Evolutionary conservation across 1,139 yeast genomes (phyloP).

Genomic region (Candida labiduridarum): DNA sequence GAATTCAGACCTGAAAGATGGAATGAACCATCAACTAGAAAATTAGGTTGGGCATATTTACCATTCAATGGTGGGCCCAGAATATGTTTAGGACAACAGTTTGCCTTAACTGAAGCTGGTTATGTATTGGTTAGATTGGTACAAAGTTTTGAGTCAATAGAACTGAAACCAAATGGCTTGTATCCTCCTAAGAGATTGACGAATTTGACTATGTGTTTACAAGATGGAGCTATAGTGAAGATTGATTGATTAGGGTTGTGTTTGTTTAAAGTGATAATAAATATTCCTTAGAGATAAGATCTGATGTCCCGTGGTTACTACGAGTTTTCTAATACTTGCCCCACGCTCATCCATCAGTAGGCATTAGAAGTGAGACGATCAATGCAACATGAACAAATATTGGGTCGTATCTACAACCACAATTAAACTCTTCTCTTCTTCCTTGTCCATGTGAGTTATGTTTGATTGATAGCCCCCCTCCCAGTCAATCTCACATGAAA

Average conservation of each 20-base stretch:
- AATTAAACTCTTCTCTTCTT: no score
- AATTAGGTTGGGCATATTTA: slow-evolving; percentile 41
- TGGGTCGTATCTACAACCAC: no score
- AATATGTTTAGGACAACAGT: slow-evolving; percentile 47
- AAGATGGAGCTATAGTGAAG: slow-evolving; percentile 25
- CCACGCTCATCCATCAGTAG: no score
- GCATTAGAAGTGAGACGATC: no score
- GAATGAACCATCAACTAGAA: slow-evolving; percentile 24
- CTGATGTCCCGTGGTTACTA: no score
- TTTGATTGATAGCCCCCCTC: no score
- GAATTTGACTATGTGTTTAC: slow-evolving; percentile 39
- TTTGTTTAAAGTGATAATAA: not conserved
- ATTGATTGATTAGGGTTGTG: not conserved
- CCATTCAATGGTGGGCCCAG: slow-evolving; percentile 49
- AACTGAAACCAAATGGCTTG: slow-evolving; percentile 4
- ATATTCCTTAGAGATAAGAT: not conserved
- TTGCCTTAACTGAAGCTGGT: slow-evolving; percentile 47
- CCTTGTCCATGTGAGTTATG: no score
- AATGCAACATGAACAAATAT: no score
- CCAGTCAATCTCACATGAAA: slow-evolving; percentile 2
- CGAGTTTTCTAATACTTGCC: no score
- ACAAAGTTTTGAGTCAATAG: slow-evolving; percentile 21
- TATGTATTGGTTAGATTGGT: slow-evolving; percentile 27
- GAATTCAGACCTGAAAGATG: slow-evolving; percentile 53
- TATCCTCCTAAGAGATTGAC: slow-evolving; percentile 37